phyloP scores from a whole-genome alignment of 1,139 yeast genomes.

The Saccharomyces pastorianus region DNA sequence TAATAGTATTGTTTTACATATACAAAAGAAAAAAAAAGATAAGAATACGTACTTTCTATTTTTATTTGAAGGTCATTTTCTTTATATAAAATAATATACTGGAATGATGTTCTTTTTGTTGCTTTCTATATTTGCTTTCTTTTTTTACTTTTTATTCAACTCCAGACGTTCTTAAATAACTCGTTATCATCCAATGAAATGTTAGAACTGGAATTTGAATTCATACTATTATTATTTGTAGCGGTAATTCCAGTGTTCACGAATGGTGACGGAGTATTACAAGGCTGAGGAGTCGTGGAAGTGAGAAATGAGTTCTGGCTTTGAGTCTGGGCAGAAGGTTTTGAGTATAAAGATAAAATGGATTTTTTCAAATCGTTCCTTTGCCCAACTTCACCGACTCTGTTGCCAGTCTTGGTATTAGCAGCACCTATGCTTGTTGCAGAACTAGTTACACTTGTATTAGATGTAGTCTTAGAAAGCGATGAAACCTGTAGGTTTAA shows the following conservation, averaged over 20 bases:
- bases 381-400: constrained; percentile 35
- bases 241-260: not conserved
- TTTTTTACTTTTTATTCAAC: constrained; percentile 2
- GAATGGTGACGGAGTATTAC: not conserved
- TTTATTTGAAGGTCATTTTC: not conserved
- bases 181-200: constrained; percentile 23
- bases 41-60: not conserved
- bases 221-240: constrained; percentile 5
- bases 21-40: not conserved
- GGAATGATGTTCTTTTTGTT: not conserved
- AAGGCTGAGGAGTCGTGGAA: not conserved
- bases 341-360: constrained; percentile 78
- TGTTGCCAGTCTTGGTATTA: constrained; percentile 1
- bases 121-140: not conserved
- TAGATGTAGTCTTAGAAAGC: constrained; percentile 2
- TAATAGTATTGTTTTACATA: not conserved
- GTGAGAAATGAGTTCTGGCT: not conserved
- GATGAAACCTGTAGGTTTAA: constrained; percentile 3
- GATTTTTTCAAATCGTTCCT: constrained; percentile 81
- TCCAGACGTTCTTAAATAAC: constrained; percentile 24
- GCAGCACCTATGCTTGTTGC: constrained; percentile 2
- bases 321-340: constrained; percentile 35
- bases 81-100: not conserved
- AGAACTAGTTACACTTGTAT: constrained; percentile 6
- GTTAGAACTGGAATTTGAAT: constrained; percentile 9